These are phyloP conservation scores for Phoenix roebelenii DNA, from an alignment of 176 grass and related monocot genomes.

Conservation along the genomic window DNA sequence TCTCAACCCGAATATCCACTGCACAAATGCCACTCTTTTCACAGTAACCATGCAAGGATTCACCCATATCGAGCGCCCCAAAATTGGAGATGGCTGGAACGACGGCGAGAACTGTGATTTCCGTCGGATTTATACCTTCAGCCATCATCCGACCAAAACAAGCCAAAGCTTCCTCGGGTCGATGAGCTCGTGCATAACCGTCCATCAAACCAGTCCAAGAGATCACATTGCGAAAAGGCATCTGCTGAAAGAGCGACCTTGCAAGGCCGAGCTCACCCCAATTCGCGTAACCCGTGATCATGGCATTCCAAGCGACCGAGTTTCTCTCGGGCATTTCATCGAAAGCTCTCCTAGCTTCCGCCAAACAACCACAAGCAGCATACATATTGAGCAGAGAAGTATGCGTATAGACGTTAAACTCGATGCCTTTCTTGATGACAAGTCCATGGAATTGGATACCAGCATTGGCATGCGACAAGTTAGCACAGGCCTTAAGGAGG, in stretches of 20 bases:
- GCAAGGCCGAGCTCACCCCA: slow-evolving; percentile 35
- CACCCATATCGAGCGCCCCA: slow-evolving; percentile 21
- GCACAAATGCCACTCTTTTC: slow-evolving; percentile 27
- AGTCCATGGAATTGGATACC: slow-evolving; percentile 35
- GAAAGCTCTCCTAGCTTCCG: slow-evolving; percentile 27
- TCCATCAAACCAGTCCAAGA: slow-evolving; percentile 65
- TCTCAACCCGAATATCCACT: slow-evolving; percentile 32
- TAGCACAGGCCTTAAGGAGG: slow-evolving; percentile 26
- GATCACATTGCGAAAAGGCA: slow-evolving; percentile 38
- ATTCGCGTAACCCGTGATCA: slow-evolving; percentile 44
- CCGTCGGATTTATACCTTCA: slow-evolving; percentile 21
- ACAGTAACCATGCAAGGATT: slow-evolving; percentile 34
- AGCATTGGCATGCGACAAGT: slow-evolving; percentile 12
- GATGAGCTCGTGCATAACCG: slow-evolving; percentile 26
- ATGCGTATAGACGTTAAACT: slow-evolving; percentile 30
- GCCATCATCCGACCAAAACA: slow-evolving; percentile 43
- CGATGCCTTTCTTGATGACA: slow-evolving; percentile 26
- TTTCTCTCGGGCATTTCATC: slow-evolving; percentile 48
- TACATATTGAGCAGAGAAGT: slow-evolving; percentile 32
- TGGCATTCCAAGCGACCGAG: slow-evolving; percentile 44
- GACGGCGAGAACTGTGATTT: slow-evolving; percentile 47
- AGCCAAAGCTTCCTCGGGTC: slow-evolving; percentile 19
- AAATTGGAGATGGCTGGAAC: slow-evolving; percentile 38
- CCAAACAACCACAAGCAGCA: slow-evolving; percentile 17
- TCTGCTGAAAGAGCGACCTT: slow-evolving; percentile 37